Evolutionary conservation across 2,329 filamentous ascomycete species (phyloP), one percentile per base, ranked within the genome.

Genomic region (Thielaviopsis musarum): DNA sequence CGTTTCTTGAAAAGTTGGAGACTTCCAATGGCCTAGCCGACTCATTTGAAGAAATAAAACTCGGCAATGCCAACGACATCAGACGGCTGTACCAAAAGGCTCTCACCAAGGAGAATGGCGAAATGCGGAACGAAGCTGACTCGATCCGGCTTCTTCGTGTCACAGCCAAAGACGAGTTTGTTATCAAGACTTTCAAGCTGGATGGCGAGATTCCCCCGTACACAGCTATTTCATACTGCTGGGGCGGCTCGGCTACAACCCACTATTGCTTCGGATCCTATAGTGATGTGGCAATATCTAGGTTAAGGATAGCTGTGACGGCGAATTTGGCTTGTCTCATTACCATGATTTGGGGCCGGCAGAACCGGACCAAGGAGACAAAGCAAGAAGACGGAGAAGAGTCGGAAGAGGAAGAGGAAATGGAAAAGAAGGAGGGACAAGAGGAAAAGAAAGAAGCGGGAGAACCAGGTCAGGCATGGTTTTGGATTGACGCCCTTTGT

Each of bases 401-500:
- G 7, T 28, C 26, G 26, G 26, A 28, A 28, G 7, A 28, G 3
- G 26, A 28, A 28, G 26, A 28, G 26, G n/a, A n/a, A n/a, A 28
- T 28, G 7, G 26, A 28, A 28, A 7, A 28, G 26, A 28, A 28
- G 4, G 26, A 28, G 7, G 26, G 7, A 28, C 7, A 28, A n/a
- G n/a, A n/a, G n/a, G n/a, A 4, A 28, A 28, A 28, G 26, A 7
- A 28, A 7, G 4, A 28, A 28, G 26, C 26, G 26, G 7, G 7
- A 28, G 26, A 28, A 7, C 3, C 34, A 41, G 34, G 10, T 2
- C 10, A 12, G 13, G 3, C 38, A 4, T 57, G 55, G 55, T n/a
- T 64, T 6, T 66, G 66, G 66, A 62, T 64, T 5, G 65, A 66
- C 30, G 62, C 59, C n/a, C 62, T 67, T 12, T 66, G 65, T 57